phyloP scores from a whole-genome alignment of 179 eudicot genomes.

The Camellia oleifera region DNA sequence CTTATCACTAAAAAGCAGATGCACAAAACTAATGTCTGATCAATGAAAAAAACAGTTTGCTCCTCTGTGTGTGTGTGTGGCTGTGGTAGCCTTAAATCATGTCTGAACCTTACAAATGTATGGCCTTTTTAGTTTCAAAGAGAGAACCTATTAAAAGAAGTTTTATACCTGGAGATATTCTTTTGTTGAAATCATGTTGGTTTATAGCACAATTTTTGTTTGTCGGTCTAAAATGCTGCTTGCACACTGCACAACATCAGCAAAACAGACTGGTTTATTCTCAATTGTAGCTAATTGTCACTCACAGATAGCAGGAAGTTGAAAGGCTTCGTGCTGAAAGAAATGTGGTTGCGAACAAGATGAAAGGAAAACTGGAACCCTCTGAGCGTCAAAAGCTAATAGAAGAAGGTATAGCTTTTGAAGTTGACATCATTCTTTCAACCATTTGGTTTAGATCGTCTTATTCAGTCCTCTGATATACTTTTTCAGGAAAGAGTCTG shows the following conservation, averaged over 20 bases:
- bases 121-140: neutral
- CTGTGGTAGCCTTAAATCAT: neutral
- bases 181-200: neutral
- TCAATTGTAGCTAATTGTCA: conserved; percentile 66
- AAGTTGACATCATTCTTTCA: conserved; percentile 10
- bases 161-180: neutral
- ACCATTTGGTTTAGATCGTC: neutral
- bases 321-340: conserved; percentile 88
- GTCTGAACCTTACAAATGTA: neutral
- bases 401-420: conserved; percentile 63
- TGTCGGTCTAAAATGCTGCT: neutral
- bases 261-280: conserved; percentile 27
- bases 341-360: conserved; percentile 87
- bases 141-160: neutral
- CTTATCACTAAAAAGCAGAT: too few relatives aligned
- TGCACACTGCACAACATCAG: neutral
- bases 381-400: conserved; percentile 79
- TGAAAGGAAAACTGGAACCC: conserved; percentile 86
- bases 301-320: conserved; percentile 96
- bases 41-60: neutral
- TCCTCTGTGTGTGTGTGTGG: neutral
- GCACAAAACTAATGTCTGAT: neutral
- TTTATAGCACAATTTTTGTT: neutral
- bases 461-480: conserved; percentile 13
- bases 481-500: conserved; percentile 62